phyloP scores from a whole-genome alignment of 257 asterid genomes.

The Dorcoceras hygrometricum region DNA sequence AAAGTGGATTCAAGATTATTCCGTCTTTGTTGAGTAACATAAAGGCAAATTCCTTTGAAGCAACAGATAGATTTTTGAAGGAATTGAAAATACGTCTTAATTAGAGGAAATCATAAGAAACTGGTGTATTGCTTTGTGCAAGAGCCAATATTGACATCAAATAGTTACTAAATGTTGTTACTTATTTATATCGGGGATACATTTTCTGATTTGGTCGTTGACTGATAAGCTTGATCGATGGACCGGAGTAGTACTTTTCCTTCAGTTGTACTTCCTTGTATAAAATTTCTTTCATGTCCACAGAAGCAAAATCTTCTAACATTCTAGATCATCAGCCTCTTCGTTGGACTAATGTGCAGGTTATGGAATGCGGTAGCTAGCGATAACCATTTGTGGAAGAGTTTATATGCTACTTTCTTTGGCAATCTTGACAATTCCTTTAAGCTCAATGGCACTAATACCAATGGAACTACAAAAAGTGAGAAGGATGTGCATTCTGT shows the following conservation, averaged over 20 bases:
- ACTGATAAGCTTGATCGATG: too few relatives aligned
- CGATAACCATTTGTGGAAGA: conserved; percentile 70
- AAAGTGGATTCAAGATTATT: background rate
- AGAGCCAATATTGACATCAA: too few relatives aligned
- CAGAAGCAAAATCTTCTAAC: background rate
- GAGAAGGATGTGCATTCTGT: conserved; percentile 15
- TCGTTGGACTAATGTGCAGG: conserved; percentile 38
- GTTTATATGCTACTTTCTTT: conserved; percentile 41
- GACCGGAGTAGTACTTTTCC: background rate
- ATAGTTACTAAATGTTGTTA: background rate
- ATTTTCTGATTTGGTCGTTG: background rate
- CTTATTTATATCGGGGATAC: background rate
- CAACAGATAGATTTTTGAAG: background rate
- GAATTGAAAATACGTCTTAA: background rate
- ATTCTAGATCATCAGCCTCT: background rate
- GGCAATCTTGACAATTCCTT: conserved; percentile 21
- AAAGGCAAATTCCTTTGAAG: background rate
- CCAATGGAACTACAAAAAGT: conserved; percentile 20
- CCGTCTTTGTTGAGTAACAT: background rate
- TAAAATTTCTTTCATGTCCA: background rate
- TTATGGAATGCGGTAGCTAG: conserved; percentile 66
- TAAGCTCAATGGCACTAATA: conserved; percentile 15
- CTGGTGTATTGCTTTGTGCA: background rate
- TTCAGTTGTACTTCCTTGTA: background rate
- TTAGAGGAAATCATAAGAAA: background rate